Evolutionary conservation across 2,329 filamentous ascomycete species (phyloP).

Genomic region (Bipolaris victoriae): DNA sequence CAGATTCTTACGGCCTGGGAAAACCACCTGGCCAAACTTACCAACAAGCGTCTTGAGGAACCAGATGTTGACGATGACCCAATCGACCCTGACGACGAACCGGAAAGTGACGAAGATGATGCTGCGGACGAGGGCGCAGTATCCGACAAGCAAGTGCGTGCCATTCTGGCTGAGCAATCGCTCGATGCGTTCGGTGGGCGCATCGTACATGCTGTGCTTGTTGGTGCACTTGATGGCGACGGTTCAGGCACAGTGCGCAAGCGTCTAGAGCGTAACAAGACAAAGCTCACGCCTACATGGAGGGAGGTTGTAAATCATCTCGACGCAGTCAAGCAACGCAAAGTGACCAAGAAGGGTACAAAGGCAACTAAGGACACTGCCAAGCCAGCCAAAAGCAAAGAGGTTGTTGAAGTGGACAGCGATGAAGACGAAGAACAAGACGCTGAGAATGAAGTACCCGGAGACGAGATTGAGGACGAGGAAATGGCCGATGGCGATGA

Average conservation of each 20-base stretch:
- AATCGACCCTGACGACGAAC: conserved; percentile 69
- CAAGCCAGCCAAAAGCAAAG: conserved; percentile 52
- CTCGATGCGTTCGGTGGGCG: conserved; percentile 87
- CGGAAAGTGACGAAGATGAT: conserved; percentile 64
- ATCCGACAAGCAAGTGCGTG: conserved; percentile 64
- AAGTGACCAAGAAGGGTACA: conserved; percentile 38
- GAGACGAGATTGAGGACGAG: conserved; percentile 46
- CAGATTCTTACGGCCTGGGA: conserved; percentile 80
- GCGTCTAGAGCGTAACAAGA: conserved; percentile 78
- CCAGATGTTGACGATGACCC: conserved; percentile 74
- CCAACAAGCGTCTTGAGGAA: conserved; percentile 47
- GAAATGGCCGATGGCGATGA: conserved; percentile 51
- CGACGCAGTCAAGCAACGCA: conserved; percentile 62
- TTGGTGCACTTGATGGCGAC: conserved; percentile 69
- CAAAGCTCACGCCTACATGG: conserved; percentile 82
- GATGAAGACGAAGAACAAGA: conserved; percentile 42
- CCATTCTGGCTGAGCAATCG: conserved; percentile 80
- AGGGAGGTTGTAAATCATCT: conserved; percentile 82
- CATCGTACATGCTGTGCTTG: conserved; percentile 79
- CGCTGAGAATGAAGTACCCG: conserved; percentile 30
- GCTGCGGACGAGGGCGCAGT: conserved; percentile 48
- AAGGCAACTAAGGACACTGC: conserved; percentile 44
- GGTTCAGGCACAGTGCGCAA: conserved; percentile 64
- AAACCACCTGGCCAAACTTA: conserved; percentile 61
- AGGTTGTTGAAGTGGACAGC: conserved; percentile 42